Evolutionary conservation across 2,329 filamentous ascomycete species (phyloP).

Genomic region (Whalleya microplaca): DNA sequence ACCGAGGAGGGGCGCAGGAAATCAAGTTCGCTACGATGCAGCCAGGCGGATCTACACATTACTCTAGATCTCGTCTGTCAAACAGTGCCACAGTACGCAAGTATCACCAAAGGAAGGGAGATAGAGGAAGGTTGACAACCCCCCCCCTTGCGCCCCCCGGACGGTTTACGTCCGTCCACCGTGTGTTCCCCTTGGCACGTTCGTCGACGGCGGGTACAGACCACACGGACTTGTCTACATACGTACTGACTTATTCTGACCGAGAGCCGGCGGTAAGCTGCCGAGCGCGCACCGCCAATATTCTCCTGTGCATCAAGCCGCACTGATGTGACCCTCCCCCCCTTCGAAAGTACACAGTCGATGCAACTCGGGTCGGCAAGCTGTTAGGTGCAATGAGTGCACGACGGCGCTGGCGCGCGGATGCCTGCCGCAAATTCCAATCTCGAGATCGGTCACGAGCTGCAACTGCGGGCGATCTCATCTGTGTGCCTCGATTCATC

Average conservation of each 20-base stretch:
- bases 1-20: constrained; percentile 17
- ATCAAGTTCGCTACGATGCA: constrained; percentile 30
- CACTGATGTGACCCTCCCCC: constrained; percentile 11
- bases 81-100: constrained; percentile 2
- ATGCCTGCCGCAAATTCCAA: constrained; percentile 8
- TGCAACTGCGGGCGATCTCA: constrained; percentile 8
- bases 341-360: too few species aligned
- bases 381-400: neutral
- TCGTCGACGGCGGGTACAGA: neutral
- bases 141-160: too few species aligned
- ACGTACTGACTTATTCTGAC: neutral
- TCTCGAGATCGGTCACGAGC: constrained; percentile 19
- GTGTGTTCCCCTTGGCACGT: constrained; percentile 3
- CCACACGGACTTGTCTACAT: too few species aligned
- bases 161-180: neutral
- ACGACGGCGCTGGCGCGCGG: constrained; percentile 4
- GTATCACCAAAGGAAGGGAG: neutral
- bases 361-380: too few species aligned
- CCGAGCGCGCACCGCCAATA: constrained; percentile 10
- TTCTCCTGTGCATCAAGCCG: constrained; percentile 18
- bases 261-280: constrained; percentile 17
- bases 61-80: constrained; percentile 33
- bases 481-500: constrained; percentile 24
- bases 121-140: neutral
- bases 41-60: constrained; percentile 32